Conservation (phyloP, 23 red algal species). For the Gracilaria caudata region DNA sequence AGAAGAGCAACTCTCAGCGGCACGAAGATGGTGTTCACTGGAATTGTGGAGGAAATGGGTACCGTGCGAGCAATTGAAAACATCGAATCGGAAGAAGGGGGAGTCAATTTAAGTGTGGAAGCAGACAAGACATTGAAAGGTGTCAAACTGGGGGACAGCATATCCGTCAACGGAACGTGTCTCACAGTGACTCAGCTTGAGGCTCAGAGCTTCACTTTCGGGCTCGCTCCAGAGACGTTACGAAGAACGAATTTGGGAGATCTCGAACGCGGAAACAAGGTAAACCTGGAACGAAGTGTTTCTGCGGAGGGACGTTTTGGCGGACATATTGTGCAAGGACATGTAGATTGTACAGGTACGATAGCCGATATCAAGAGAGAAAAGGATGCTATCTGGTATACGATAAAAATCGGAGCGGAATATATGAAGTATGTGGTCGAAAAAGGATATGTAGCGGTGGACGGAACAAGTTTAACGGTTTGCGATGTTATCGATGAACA, state of each 20-base stretch:
- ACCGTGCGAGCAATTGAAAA: slow-evolving; percentile 67
- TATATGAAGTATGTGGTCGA: slow-evolving; percentile 87
- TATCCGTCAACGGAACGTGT: slow-evolving; percentile 95
- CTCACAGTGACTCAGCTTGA: slow-evolving; percentile 74
- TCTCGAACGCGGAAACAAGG: slow-evolving; percentile 46
- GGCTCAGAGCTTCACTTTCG: slow-evolving; percentile 47
- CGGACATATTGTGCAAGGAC: slow-evolving; percentile 98
- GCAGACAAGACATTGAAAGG: slow-evolving; percentile 53
- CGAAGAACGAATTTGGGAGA: slow-evolving; percentile 88
- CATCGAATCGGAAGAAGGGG: slow-evolving; percentile 37
- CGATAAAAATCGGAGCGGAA: slow-evolving; percentile 42
- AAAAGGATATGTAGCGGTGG: slow-evolving; percentile 94
- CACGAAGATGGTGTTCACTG: slow-evolving; percentile 90
- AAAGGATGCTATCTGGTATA: slow-evolving; percentile 86
- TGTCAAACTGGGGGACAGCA: slow-evolving; percentile 87
- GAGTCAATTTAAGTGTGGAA: slow-evolving; percentile 38
- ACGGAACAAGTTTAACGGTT: slow-evolving; percentile 95
- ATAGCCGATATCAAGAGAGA: slow-evolving; percentile 72
- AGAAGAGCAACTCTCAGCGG: neutral
- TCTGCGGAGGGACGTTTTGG: slow-evolving; percentile 90
- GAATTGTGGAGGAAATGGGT: slow-evolving; percentile 97
- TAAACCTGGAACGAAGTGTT: slow-evolving; percentile 94
- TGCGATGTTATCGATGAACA: slow-evolving; percentile 74
- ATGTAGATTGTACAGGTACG: slow-evolving; percentile 91
- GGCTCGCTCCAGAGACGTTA: slow-evolving; percentile 93